Conservation (phyloP, 83 land plant species). For the Diphasiastrum complanatum region DNA sequence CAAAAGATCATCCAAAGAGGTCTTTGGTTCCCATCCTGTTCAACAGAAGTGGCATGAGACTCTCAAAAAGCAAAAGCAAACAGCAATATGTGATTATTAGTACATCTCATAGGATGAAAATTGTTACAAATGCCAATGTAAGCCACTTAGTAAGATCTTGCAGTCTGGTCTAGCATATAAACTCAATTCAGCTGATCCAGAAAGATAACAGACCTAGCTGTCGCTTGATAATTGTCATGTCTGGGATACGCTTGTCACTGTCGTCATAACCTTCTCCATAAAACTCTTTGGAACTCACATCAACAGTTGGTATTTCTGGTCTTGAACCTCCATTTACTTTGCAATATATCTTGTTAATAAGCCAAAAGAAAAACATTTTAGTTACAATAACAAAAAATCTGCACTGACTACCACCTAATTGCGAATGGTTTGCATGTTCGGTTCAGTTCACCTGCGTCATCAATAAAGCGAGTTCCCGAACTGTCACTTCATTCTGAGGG, state of each 20-base stretch:
- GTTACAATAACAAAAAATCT: neutral
- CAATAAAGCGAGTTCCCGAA: conserved; percentile 75
- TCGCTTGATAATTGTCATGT: conserved; percentile 88
- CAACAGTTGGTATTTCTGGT: conserved; percentile 55
- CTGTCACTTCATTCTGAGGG: conserved; percentile 86
- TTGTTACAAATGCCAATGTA: too few relatives aligned
- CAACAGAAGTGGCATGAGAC: too few relatives aligned
- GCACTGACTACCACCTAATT: too few relatives aligned
- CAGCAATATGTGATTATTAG: neutral
- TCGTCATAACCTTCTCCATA: conserved; percentile 98
- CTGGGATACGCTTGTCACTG: conserved; percentile 94
- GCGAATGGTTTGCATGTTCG: too few relatives aligned
- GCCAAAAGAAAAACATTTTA: neutral
- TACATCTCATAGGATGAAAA: neutral
- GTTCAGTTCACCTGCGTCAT: conserved; percentile 81
- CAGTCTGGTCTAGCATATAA: neutral
- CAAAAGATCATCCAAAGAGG: conserved; percentile 79
- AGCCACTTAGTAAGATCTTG: neutral
- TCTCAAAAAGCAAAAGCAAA: neutral
- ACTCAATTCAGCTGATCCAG: neutral
- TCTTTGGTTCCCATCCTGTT: conserved; percentile 96
- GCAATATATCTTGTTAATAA: conserved; percentile 45
- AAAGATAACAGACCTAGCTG: conserved; percentile 75
- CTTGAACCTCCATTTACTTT: conserved; percentile 68
- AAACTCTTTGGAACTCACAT: conserved; percentile 86